Base-by-base conservation (phyloP, 805 yeast species). In the Vanderwaltozyma polyspora region DNA sequence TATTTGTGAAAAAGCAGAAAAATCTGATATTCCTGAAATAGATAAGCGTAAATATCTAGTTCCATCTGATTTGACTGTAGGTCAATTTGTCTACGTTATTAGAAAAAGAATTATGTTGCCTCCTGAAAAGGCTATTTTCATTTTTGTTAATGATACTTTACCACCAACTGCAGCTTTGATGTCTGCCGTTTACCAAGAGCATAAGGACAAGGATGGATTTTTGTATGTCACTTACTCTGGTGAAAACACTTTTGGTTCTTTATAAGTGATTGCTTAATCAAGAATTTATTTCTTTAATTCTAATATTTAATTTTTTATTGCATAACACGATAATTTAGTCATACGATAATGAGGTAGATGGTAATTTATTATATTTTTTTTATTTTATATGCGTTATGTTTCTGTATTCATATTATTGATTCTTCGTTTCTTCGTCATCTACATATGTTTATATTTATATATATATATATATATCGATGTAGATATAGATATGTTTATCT, bases 131-230 rank as follows among this genome's bases (percentile, higher is more conserved):
- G 98, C 98, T 29, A 89, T 91, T 45, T 91, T 91, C 62, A 86
- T 91, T 46, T 91, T 91, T 59, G 95, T 91, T 44, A 89, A 91
- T 56, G 98, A 91, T 59, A 86, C 91, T 37, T 71, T 91, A 48
- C 98, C 98, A 9, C 97, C 97, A 31, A 91, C 98, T 3, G 96
- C 97, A 15, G 94, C 97, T 13, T 72, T 91, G 46, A 85, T 91
- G 91, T 80, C 94, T 49, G 73, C 91, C 17, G 81, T 91, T 44
- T 91, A 91, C 56, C 94, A 87, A 52, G 96, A 91, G 60, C 95
- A 91, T 63, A 86, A 86, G 64, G 98, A 91, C 57, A 89, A 89
- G 55, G 98, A 91, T 59, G 98, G 98, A 25, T 91, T 91, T 62
- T 74, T 91, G 54, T 91, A 91, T 63, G 89, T 91, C 44, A 74